phyloP scores from a whole-genome alignment of 2,329 filamentous ascomycete species.

The Aspergillus sp. region DNA sequence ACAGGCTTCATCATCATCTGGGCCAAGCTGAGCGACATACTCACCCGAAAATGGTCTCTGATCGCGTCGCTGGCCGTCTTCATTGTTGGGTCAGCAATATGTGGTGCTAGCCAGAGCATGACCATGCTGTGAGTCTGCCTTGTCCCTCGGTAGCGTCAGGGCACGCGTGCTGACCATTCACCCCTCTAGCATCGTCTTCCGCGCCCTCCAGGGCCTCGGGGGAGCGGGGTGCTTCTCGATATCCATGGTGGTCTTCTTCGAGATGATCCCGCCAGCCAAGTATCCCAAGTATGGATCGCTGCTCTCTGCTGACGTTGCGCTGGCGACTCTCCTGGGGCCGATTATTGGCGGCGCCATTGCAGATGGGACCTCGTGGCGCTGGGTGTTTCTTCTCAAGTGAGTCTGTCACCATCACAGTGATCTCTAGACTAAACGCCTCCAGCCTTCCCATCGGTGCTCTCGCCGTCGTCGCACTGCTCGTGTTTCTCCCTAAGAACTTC shows the following conservation, averaged over 20 bases:
- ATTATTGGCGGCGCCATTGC: slow-evolving; percentile 6
- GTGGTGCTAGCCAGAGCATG: background rate
- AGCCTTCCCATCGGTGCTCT: background rate
- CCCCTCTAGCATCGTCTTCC: background rate
- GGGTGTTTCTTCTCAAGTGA: slow-evolving; percentile 14
- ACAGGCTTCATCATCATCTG: slow-evolving; percentile 13
- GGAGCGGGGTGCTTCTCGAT: slow-evolving; percentile 2
- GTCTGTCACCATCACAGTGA: too few species aligned
- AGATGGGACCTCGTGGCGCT: slow-evolving; percentile 3
- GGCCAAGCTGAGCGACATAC: slow-evolving; percentile 7
- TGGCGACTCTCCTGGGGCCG: slow-evolving; percentile 3
- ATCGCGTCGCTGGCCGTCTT: slow-evolving; percentile 3
- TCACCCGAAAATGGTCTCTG: background rate
- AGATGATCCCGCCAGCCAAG: background rate
- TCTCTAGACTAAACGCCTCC: too few species aligned
- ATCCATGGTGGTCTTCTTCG: background rate
- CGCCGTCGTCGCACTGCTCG: too few species aligned
- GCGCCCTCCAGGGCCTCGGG: slow-evolving; percentile 4
- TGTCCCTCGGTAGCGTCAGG: too few species aligned
- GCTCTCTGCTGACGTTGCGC: background rate
- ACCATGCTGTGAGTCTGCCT: background rate
- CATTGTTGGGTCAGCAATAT: slow-evolving; percentile 6
- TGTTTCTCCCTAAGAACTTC: too few species aligned
- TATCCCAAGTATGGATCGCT: slow-evolving; percentile 1
- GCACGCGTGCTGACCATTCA: too few species aligned